Evolutionary conservation across 176 grass and related monocot species (phyloP).

Genomic region (Elymus sibiricus): DNA sequence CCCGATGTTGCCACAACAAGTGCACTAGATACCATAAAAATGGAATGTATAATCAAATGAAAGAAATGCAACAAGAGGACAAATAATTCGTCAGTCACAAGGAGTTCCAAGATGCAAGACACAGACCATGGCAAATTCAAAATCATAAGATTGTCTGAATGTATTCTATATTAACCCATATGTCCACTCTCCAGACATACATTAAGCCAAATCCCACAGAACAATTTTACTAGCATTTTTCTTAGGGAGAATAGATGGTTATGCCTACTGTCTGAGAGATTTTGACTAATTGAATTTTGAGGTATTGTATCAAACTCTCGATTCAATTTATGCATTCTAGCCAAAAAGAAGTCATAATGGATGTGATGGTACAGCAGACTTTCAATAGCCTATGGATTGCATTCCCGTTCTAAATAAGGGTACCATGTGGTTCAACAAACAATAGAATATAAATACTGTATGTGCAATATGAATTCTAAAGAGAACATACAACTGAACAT

Average conservation of each 20-base stretch:
- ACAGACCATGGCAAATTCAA: neutral
- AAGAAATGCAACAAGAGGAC: neutral
- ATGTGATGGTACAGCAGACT: neutral
- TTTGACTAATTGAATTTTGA: neutral
- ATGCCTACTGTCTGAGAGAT: neutral
- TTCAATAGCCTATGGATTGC: neutral
- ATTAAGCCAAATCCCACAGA: neutral
- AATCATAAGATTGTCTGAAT: slow-evolving; percentile 8
- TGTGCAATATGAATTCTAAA: neutral
- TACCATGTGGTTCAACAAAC: neutral
- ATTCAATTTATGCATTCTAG: slow-evolving; percentile 12
- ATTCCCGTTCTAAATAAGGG: neutral
- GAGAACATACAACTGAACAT: neutral
- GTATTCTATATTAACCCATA: neutral
- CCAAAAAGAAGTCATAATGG: neutral
- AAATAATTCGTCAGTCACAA: neutral
- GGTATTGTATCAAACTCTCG: neutral
- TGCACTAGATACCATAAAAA: slow-evolving; percentile 50
- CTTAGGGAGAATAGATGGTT: neutral
- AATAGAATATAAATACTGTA: neutral
- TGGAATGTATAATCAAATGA: neutral
- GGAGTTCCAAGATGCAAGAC: neutral
- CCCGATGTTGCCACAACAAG: slow-evolving; percentile 97
- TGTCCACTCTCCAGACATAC: neutral
- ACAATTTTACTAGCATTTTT: neutral